phyloP scores from a whole-genome alignment of 371 early-diverging fungal species.

The Nematocida sp. region DNA sequence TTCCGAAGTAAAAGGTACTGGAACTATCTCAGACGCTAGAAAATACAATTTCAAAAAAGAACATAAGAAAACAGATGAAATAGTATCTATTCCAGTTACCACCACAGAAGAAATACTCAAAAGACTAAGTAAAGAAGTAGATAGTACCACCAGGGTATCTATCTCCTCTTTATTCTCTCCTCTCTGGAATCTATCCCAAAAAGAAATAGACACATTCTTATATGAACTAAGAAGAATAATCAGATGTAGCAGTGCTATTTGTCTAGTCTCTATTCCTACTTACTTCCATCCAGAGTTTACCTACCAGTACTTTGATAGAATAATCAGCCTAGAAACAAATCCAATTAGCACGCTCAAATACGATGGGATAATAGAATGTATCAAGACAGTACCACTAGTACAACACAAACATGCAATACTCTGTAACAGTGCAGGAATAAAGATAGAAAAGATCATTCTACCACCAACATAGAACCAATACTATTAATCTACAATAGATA shows the following conservation, averaged over 20 bases:
- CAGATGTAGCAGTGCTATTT: neutral
- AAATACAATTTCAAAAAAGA: neutral
- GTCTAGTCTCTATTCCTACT: constrained; percentile 24
- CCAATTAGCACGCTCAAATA: neutral
- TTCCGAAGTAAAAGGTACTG: neutral
- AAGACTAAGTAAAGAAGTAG: neutral
- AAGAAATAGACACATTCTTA: neutral
- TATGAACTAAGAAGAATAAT: constrained; percentile 3
- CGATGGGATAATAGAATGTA: constrained; percentile 16
- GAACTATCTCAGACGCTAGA: neutral
- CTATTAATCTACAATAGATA: no score
- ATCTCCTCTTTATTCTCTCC: constrained; percentile 33
- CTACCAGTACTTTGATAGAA: constrained; percentile 36
- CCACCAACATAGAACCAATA: constrained; percentile 15
- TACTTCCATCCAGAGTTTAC: neutral
- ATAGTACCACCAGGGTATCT: neutral
- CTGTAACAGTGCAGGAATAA: constrained; percentile 33
- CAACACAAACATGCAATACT: constrained; percentile 16
- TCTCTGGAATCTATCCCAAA: neutral
- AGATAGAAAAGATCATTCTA: constrained; percentile 37
- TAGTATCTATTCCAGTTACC: neutral
- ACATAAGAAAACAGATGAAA: neutral
- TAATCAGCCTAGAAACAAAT: constrained; percentile 10
- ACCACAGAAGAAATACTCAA: neutral
- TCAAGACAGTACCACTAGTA: neutral